These are phyloP conservation scores for Fusarium temperatum DNA, from an alignment of 2,329 filamentous ascomycete genomes.

Conservation along the genomic window DNA sequence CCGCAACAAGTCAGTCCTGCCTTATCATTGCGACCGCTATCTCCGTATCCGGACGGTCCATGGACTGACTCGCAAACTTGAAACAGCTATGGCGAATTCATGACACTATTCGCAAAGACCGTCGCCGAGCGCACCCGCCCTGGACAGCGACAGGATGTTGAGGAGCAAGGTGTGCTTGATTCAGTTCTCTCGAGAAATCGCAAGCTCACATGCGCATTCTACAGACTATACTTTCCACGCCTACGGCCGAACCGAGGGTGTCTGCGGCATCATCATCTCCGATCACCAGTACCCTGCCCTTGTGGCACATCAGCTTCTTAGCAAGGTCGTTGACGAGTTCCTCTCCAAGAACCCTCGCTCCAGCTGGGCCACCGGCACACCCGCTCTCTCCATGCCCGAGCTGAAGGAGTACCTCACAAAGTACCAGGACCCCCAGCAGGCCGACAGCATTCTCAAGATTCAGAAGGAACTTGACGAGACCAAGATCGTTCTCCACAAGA, in stretches of 20 bases:
- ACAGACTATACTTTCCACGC: constrained; percentile 78
- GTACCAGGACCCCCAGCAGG: constrained; percentile 88
- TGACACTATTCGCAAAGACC: constrained; percentile 86
- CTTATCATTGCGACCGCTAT: not conserved
- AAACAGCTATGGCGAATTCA: constrained; percentile 67
- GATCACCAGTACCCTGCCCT: constrained; percentile 79
- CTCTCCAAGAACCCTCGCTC: constrained; percentile 77
- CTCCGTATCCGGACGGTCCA: not conserved
- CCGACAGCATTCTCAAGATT: constrained; percentile 93
- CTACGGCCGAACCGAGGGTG: constrained; percentile 77
- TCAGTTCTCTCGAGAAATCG: not conserved
- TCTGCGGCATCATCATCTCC: constrained; percentile 80
- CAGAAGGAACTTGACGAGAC: constrained; percentile 97
- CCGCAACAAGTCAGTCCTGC: constrained; percentile 66
- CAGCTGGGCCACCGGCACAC: constrained; percentile 67
- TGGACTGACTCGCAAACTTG: constrained; percentile 21
- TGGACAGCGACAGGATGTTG: constrained; percentile 86
- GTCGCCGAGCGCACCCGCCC: constrained; percentile 85
- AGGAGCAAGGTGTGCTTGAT: constrained; percentile 71
- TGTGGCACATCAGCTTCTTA: constrained; percentile 86
- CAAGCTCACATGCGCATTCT: constrained; percentile 27
- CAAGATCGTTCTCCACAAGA: constrained; percentile 97
- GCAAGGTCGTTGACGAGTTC: constrained; percentile 90
- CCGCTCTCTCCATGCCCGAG: constrained; percentile 71
- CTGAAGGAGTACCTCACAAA: constrained; percentile 78